Evolutionary conservation across 2,329 filamentous ascomycete genomes (phyloP).

Genomic region (Xylariaceae sp.): DNA sequence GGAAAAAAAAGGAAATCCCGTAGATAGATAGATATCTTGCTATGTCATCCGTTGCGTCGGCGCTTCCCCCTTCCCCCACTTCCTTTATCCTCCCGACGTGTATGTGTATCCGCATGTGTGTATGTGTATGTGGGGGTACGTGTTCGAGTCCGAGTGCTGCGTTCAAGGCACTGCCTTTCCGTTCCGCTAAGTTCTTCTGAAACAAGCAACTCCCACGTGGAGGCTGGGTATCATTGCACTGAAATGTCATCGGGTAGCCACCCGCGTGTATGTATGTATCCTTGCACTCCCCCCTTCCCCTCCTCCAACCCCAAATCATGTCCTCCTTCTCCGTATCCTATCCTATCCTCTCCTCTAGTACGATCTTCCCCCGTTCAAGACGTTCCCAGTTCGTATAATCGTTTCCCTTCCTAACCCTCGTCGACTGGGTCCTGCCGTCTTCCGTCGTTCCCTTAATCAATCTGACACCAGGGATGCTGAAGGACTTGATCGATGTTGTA

Average conservation of each 20-base stretch:
- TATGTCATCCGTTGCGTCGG: neutral
- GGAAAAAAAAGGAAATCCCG: neutral
- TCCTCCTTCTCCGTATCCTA: too few species aligned
- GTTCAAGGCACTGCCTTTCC: too few species aligned
- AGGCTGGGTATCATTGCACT: neutral
- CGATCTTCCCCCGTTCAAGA: too few species aligned
- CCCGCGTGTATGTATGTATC: neutral
- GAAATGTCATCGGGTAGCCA: neutral
- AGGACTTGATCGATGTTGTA: conserved; percentile 88
- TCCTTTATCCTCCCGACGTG: too few species aligned
- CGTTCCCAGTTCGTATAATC: too few species aligned
- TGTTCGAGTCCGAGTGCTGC: neutral
- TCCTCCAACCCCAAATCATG: too few species aligned
- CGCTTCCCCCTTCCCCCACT: too few species aligned
- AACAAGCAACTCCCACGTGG: neutral
- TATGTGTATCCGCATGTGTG: neutral
- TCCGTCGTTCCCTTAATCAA: conserved; percentile 12
- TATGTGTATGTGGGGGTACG: neutral
- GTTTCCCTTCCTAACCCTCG: too few species aligned
- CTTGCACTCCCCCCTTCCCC: neutral
- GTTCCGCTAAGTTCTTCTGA: too few species aligned
- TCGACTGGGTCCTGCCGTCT: too few species aligned
- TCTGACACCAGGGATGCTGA: conserved; percentile 79
- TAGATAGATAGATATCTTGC: neutral
- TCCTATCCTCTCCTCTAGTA: too few species aligned